Evolutionary conservation across 2,329 filamentous ascomycete genomes (phyloP).

Genomic region (Neonectria magnoliae): DNA sequence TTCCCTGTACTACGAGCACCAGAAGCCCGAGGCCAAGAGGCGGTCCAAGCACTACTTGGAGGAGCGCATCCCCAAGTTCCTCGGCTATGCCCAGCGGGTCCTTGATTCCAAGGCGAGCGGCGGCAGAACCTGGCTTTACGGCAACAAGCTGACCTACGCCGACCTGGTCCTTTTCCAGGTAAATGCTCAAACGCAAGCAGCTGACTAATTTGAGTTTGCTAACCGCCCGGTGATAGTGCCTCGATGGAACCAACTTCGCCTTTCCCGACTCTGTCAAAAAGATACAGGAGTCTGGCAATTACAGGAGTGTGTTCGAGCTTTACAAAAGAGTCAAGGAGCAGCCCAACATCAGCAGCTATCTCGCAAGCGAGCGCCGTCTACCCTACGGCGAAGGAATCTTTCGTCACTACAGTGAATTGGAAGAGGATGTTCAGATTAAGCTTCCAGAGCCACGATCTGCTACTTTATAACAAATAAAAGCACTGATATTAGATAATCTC

Average conservation of each 20-base stretch:
- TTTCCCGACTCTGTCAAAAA: conserved; percentile 74
- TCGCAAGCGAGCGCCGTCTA: conserved; percentile 71
- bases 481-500: no score
- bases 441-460: neutral
- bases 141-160: conserved; percentile 72
- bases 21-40: conserved; percentile 72
- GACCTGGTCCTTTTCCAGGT: conserved; percentile 80
- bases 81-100: conserved; percentile 75
- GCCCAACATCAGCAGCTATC: conserved; percentile 73
- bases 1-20: conserved; percentile 75
- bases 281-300: conserved; percentile 65
- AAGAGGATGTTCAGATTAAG: conserved; percentile 50
- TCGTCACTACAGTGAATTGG: conserved; percentile 78
- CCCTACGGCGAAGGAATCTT: conserved; percentile 74
- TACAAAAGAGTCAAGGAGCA: conserved; percentile 71
- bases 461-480: no score
- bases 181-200: conserved; percentile 25
- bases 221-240: conserved; percentile 46
- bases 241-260: conserved; percentile 70
- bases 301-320: conserved; percentile 69
- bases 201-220: neutral
- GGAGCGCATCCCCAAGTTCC: conserved; percentile 75
- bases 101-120: conserved; percentile 64
- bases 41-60: conserved; percentile 67
- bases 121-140: conserved; percentile 73